Evolutionary conservation across 352 stramenopile genomes (phyloP), one percentile per base, ranked within the genome.

Genomic region (Pythium insidiosum): DNA sequence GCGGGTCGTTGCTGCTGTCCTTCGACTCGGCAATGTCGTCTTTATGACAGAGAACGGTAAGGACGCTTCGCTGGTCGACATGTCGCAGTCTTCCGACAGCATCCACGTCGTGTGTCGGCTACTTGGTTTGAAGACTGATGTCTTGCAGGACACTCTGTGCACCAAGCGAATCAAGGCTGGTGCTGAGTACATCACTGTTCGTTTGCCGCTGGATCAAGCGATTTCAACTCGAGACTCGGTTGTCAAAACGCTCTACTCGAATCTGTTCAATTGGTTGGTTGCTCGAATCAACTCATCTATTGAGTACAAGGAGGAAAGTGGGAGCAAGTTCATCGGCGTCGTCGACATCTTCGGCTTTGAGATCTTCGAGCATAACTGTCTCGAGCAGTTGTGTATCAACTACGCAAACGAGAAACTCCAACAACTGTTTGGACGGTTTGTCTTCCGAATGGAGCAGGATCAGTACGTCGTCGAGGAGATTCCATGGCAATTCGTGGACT

Each of bases 221-320:
- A 41, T 74, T 2, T 77, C 68, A 13, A 91, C 82, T 6, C 75
- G 85, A 12, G 85, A 95, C 44, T 86, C 84, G 12, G 63, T 96
- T 18, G 81, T 84, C 19, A 94, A 93, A 51, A 92, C 75, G 6
- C 59, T 96, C 6, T 96, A 96, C 60, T 75, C 78, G 5, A 86
- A 88, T 40, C 47, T 96, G 44, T 96, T 96, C 63, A 83, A 96
- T 34, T 98, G 91, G 90, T 72, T 98, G 23, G 94, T 99, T 9
- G 66, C 80, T 39, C 71, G 80, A 25, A 96, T 98, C 62, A 98
- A 98, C 61, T 62, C 66, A 57, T 95, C 66, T 43, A 93, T 97
- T 49, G 63, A 89, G 61, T 90, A 91, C 62, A 72, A 72, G 45
- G 71, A 88, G 54, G 61, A 79, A 47, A 49, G 47, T 0, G 62